These are phyloP conservation scores for Zygosaccharomyces siamensis DNA, from an alignment of 805 yeast genomes.

Conservation along the genomic window DNA sequence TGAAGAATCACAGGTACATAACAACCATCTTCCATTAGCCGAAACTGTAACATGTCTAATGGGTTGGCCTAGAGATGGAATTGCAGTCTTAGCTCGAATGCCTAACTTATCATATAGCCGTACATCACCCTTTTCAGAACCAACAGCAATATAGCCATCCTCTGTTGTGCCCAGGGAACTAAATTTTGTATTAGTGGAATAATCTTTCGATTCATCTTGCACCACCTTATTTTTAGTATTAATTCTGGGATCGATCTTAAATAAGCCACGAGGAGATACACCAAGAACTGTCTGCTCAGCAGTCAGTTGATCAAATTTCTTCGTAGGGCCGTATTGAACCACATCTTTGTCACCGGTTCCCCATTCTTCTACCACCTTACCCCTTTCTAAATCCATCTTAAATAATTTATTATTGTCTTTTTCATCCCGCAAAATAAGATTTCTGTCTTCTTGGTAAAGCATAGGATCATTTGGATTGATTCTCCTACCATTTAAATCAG, in stretches of 20 bases:
- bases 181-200: constrained; percentile 53
- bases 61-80: constrained; percentile 81
- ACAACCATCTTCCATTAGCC: constrained; percentile 73
- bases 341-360: constrained; percentile 47
- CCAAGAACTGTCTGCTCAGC: constrained; percentile 73
- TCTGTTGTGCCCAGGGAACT: constrained; percentile 66
- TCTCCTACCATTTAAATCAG: constrained; percentile 45
- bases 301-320: constrained; percentile 69
- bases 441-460: constrained; percentile 71
- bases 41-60: constrained; percentile 65
- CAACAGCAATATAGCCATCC: constrained; percentile 69
- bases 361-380: constrained; percentile 87
- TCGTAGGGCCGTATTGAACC: constrained; percentile 60
- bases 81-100: constrained; percentile 64
- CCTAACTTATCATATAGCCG: constrained; percentile 71
- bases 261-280: constrained; percentile 57
- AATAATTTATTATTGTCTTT: constrained; percentile 44
- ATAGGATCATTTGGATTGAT: constrained; percentile 60
- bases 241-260: constrained; percentile 77
- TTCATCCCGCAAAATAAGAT: constrained; percentile 60
- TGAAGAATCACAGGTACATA: constrained; percentile 74
- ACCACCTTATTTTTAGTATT: constrained; percentile 52
- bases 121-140: constrained; percentile 69
- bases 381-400: constrained; percentile 75
- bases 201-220: constrained; percentile 48